phyloP scores from a whole-genome alignment of 164 flowering plant species.

The Tetrastigma voinierianum region DNA sequence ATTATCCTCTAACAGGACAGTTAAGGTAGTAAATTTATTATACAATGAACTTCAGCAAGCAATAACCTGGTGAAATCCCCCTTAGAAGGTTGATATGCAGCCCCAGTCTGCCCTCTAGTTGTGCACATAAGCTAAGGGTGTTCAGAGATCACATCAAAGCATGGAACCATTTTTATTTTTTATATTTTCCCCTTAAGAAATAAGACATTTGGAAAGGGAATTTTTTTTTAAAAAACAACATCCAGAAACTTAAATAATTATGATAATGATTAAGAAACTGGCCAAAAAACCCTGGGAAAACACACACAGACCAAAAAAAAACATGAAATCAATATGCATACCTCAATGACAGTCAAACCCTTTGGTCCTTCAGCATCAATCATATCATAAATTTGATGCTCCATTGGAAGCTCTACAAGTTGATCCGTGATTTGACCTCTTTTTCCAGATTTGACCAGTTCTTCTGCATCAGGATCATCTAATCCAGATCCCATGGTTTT shows the following conservation, averaged over 20 bases:
- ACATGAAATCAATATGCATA: conserved; percentile 12
- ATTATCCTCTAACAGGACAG: no score
- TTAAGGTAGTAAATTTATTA: no score
- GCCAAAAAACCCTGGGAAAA: background rate
- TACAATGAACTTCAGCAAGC: no score
- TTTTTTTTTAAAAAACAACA: no score
- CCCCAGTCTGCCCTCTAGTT: no score
- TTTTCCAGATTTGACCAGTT: conserved; percentile 42
- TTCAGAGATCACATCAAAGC: background rate
- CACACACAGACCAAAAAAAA: background rate
- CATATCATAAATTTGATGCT: conserved; percentile 81
- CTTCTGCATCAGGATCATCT: conserved; percentile 40
- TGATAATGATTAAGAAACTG: background rate
- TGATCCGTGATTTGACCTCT: conserved; percentile 58
- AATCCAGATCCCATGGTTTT: conserved; percentile 31
- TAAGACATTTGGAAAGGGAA: no score
- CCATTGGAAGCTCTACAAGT: conserved; percentile 82
- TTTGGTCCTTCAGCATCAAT: conserved; percentile 72
- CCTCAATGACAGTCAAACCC: conserved; percentile 67
- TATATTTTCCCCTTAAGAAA: background rate
- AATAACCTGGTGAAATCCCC: no score
- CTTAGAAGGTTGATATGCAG: no score
- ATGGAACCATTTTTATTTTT: background rate
- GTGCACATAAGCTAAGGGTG: no score
- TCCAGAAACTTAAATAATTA: no score